Base-by-base conservation (phyloP, 768 basidiomycete species). In the Russula sp. region DNA sequence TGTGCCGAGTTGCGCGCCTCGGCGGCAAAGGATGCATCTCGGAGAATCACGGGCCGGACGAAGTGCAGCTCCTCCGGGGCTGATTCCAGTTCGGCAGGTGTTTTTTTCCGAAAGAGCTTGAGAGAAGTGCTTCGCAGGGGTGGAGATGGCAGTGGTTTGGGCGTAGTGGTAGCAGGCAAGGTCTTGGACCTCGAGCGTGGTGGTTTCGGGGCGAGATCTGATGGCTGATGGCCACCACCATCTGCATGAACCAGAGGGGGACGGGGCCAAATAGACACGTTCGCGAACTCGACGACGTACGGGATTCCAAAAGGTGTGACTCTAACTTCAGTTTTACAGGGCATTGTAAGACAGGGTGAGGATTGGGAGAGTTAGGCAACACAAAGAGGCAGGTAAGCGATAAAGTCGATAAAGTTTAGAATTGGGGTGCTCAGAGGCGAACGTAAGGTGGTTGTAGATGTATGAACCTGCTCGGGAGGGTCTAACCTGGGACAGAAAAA, bases 221-320 rank as follows among this genome's bases (percentile, higher is more conserved):
- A 46, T 22, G 30, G 22, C 20, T 52, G 38, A 42, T 58, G 49
- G 36, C 53, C 30, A 30, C 53, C 30, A 30, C 22, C 40, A 10
- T 58, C 57, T 51, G 46, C 40, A 55, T 55, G 51, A 9, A 40
- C 36, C 46, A 62, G 40, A 46, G 64, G 66, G 13, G 40, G 52
- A 13, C 55, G 65, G 18, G 70, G 66, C 57, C 74, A 72, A 67
- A 76, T 73, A 44, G 71, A 64, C 48, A 76, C 69, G 65, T 75
- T 74, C 57, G 73, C 71, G 63, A 76, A 76, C 59, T 76, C 75
- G 62, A 73, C 73, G 64, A 76, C 59, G 66, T 74, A 76, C 20
- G 75, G 76, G 62, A 76, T 70, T 59, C 76, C 75, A 61, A 69
- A 69, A 18, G 72, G 64, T 54, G 71, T 75, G 67, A 75, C 74